phyloP scores from a whole-genome alignment of 2,329 filamentous ascomycete genomes.

The Pestalotiopsis sp. region DNA sequence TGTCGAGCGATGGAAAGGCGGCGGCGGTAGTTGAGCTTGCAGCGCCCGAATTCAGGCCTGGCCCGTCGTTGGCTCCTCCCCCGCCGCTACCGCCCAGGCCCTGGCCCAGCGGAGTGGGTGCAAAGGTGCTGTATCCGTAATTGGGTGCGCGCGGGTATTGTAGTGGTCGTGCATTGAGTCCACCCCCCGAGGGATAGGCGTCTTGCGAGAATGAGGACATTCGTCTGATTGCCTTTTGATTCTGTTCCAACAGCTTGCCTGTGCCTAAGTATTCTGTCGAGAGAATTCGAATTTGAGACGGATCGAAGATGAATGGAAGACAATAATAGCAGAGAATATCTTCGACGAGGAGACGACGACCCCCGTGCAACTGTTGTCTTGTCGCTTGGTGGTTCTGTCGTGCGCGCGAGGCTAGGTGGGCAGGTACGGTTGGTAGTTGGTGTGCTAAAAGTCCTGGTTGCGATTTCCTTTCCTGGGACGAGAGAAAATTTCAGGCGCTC shows the following conservation, averaged over 20 bases:
- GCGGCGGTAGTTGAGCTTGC: constrained; percentile 16
- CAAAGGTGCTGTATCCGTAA: constrained; percentile 23
- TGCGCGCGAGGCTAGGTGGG: no score
- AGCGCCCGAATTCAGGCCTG: neutral
- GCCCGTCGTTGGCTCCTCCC: constrained; percentile 17
- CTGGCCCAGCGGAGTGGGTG: constrained; percentile 31
- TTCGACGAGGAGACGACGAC: no score
- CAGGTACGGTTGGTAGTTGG: no score
- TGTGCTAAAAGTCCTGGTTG: no score
- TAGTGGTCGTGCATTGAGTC: constrained; percentile 24
- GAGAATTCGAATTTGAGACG: constrained; percentile 19
- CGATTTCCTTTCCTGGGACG: no score
- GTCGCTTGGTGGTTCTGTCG: no score
- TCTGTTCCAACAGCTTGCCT: constrained; percentile 33
- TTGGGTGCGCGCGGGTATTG: no score
- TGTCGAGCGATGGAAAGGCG: constrained; percentile 25
- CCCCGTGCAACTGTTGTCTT: no score
- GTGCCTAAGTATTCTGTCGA: constrained; percentile 15
- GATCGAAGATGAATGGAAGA: constrained; percentile 20
- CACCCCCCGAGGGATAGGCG: constrained; percentile 21
- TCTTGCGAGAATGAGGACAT: no score
- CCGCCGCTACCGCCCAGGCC: constrained; percentile 26
- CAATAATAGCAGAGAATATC: no score
- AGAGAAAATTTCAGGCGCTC: neutral
- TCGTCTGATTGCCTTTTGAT: no score